Conservation (phyloP, 2,329 filamentous ascomycete species). For the Colletotrichum orbiculare region DNA sequence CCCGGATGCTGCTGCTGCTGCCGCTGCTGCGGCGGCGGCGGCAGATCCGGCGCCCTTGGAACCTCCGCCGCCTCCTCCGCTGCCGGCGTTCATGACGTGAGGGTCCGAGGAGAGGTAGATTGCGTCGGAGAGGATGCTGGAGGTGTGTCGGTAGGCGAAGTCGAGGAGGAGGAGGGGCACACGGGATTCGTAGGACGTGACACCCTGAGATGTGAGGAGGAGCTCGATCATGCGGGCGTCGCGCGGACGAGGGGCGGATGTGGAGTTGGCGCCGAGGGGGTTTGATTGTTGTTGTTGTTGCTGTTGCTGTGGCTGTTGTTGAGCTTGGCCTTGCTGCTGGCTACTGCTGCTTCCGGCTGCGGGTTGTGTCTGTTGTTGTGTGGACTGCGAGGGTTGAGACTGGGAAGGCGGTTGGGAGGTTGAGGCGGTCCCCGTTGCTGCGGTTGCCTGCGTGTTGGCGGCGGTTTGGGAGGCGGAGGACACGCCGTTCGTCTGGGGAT, state of each 20-base stretch:
- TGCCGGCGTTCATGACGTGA: constrained; percentile 68
- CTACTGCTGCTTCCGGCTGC: not conserved
- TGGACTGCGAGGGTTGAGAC: constrained; percentile 31
- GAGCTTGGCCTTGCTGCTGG: constrained; percentile 1
- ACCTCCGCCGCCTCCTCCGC: too few species aligned
- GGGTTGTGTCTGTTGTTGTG: constrained; percentile 38
- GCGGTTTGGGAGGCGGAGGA: constrained; percentile 51
- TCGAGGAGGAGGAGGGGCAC: constrained; percentile 86
- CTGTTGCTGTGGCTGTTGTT: constrained; percentile 10
- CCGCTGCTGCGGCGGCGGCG: constrained; percentile 59
- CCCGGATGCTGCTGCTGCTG: constrained; percentile 40
- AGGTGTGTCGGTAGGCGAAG: constrained; percentile 86
- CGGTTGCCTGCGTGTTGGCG: constrained; percentile 49
- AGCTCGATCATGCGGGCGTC: constrained; percentile 85
- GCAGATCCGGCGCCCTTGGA: constrained; percentile 60
- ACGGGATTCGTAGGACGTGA: constrained; percentile 83
- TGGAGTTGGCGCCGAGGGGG: constrained; percentile 44
- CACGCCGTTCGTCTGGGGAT: constrained; percentile 66
- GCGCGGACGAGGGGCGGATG: constrained; percentile 71
- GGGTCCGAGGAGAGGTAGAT: constrained; percentile 76
- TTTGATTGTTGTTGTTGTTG: constrained; percentile 18
- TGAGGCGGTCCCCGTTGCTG: constrained; percentile 35
- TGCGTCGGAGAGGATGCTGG: constrained; percentile 76
- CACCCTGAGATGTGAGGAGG: constrained; percentile 81
- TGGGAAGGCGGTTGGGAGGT: constrained; percentile 32